Percentiles rank a stretch among this genome's conserved stretches.
These are phyloP conservation scores for Lecanosticta acicola DNA, from an alignment of 2,329 filamentous ascomycete species.

Conservation along the genomic window DNA sequence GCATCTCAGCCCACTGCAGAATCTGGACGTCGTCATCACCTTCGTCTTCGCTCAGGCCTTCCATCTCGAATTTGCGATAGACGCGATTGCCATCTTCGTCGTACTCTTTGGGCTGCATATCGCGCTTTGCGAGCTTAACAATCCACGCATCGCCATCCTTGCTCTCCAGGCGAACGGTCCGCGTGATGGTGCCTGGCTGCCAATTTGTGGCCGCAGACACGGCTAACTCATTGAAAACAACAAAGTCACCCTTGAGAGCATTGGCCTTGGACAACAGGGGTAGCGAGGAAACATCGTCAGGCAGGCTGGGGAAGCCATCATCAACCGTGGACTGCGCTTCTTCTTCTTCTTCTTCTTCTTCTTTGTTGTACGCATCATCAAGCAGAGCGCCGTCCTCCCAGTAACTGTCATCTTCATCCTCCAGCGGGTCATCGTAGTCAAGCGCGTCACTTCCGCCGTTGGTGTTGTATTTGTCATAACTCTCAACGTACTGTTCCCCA, in stretches of 20 bases:
- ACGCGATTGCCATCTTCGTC: constrained; percentile 67
- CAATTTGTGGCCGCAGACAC: constrained; percentile 59
- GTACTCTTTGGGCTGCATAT: constrained; percentile 55
- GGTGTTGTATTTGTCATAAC: constrained; percentile 35
- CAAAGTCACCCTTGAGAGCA: constrained; percentile 55
- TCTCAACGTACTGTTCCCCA: constrained; percentile 37
- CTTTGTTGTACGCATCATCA: constrained; percentile 17
- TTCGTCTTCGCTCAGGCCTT: constrained; percentile 53
- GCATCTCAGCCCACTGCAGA: background rate
- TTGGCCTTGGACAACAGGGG: constrained; percentile 46
- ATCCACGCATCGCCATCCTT: constrained; percentile 40
- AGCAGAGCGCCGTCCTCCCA: constrained; percentile 27
- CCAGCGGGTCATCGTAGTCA: constrained; percentile 41
- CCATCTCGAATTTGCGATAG: constrained; percentile 73
- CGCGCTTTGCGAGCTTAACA: constrained; percentile 63
- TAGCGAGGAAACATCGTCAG: constrained; percentile 39
- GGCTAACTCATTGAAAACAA: constrained; percentile 62
- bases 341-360: constrained; percentile 24
- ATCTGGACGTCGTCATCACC: constrained; percentile 33
- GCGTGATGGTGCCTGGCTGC: constrained; percentile 60
- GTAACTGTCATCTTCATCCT: constrained; percentile 26
- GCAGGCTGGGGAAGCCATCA: constrained; percentile 54
- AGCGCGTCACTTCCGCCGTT: constrained; percentile 32
- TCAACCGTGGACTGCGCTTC: background rate
- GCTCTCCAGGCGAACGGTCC: constrained; percentile 60